These are phyloP conservation scores for Coix lacrymajobi DNA, from an alignment of 176 grass and related monocot species.

Conservation along the genomic window DNA sequence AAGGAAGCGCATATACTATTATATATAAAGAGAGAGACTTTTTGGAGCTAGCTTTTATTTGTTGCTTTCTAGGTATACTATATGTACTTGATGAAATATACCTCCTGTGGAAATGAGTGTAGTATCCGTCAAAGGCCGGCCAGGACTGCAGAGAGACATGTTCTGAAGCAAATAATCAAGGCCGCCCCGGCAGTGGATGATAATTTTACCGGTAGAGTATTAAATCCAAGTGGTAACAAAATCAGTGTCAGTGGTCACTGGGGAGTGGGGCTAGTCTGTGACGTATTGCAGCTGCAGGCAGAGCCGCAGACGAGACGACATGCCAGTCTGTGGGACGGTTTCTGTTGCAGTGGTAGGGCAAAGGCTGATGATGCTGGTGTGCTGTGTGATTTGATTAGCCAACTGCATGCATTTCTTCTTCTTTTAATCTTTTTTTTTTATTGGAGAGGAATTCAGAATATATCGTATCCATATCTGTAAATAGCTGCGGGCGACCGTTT, in stretches of 20 bases:
- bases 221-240: constrained; percentile 18
- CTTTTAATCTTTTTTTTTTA: background rate
- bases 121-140: too few relatives aligned
- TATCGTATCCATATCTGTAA: background rate
- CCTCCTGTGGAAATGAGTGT: background rate
- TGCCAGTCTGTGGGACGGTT: constrained; percentile 32
- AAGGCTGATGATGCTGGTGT: background rate
- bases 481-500: background rate
- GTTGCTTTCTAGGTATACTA: background rate
- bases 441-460: background rate
- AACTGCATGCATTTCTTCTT: background rate
- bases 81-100: background rate
- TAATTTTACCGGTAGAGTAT: background rate
- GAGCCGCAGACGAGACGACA: constrained; percentile 17
- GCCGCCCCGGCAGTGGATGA: background rate
- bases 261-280: constrained; percentile 2
- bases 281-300: constrained; percentile 1
- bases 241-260: constrained; percentile 32
- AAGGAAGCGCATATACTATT: background rate
- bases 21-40: background rate
- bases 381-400: constrained; percentile 20
- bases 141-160: background rate
- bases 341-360: constrained; percentile 28
- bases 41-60: background rate
- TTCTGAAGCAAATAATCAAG: constrained; percentile 16